These are phyloP conservation scores for Periconia sp. DNA, from an alignment of 2,329 filamentous ascomycete species.

Conservation along the genomic window DNA sequence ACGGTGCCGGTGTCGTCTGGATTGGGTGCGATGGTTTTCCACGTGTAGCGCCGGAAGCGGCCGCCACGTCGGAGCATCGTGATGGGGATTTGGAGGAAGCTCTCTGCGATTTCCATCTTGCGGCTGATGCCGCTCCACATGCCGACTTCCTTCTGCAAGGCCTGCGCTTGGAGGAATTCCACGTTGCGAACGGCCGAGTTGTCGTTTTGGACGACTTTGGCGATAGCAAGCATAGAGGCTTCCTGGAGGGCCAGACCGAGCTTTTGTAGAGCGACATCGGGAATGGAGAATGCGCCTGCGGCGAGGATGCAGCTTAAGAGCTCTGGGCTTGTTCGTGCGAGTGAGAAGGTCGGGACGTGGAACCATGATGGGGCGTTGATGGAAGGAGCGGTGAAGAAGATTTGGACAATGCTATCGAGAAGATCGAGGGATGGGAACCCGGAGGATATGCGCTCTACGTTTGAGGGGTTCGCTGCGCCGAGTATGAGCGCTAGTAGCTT, in stretches of 20 bases:
- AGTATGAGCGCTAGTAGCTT: conserved; percentile 66
- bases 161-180: conserved; percentile 47
- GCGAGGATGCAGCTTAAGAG: conserved; percentile 63
- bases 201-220: conserved; percentile 50
- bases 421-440: conserved; percentile 65
- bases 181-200: conserved; percentile 56
- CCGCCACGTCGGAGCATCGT: conserved; percentile 61
- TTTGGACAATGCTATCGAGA: conserved; percentile 63
- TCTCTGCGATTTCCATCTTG: conserved; percentile 62
- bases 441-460: conserved; percentile 55
- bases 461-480: conserved; percentile 56
- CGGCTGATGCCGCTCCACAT: conserved; percentile 62
- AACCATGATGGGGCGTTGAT: conserved; percentile 63
- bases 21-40: conserved; percentile 54
- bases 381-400: conserved; percentile 60
- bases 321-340: conserved; percentile 59
- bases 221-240: conserved; percentile 45
- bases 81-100: conserved; percentile 56
- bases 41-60: conserved; percentile 60
- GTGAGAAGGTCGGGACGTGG: conserved; percentile 61
- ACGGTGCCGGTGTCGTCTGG: conserved; percentile 58
- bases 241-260: conserved; percentile 60
- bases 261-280: conserved; percentile 59
- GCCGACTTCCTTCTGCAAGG: conserved; percentile 55
- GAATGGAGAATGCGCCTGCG: conserved; percentile 61